Percentiles rank a stretch among this genome's conserved stretches.
Evolutionary conservation across 225 moss, liverwort and hornwort species (phyloP).

Genomic region (Climacium dendroides): DNA sequence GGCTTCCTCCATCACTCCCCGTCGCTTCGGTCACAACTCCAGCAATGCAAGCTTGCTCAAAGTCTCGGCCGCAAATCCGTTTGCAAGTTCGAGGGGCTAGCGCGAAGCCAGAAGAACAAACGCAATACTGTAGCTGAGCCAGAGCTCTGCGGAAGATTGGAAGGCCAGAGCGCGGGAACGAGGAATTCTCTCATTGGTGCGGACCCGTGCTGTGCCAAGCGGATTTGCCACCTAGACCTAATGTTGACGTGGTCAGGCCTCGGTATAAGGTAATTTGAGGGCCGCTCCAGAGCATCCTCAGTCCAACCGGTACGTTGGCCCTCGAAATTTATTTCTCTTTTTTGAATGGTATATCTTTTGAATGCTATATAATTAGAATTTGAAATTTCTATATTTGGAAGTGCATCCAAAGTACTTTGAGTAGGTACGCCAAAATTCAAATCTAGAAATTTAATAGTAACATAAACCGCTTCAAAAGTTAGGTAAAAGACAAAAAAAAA

Average conservation of each 20-base stretch:
- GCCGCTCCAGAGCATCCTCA: not conserved
- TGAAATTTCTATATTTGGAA: not conserved
- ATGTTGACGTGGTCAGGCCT: not conserved
- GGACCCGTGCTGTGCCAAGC: not conserved
- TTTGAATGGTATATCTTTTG: too few relatives aligned
- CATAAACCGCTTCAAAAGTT: not conserved
- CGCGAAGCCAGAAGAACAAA: not conserved
- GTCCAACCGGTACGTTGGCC: not conserved
- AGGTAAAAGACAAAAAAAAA: not conserved
- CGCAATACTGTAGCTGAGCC: not conserved
- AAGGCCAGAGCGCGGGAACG: not conserved
- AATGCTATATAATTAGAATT: too few relatives aligned
- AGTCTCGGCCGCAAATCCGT: not conserved
- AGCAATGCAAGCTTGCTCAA: not conserved
- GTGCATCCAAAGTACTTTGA: too few relatives aligned
- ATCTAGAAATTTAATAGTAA: not conserved
- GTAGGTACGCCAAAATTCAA: not conserved
- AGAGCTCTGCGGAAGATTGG: not conserved
- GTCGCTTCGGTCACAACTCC: not conserved
- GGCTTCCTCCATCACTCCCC: slow-evolving; percentile 59
- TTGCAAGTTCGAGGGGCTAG: not conserved
- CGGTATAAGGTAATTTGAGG: too few relatives aligned
- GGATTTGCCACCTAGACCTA: not conserved
- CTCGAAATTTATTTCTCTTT: not conserved
- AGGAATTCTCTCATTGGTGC: not conserved